Conservation (phyloP, 2,329 filamentous ascomycete species). For the Talaromyces albobiverticillius region DNA sequence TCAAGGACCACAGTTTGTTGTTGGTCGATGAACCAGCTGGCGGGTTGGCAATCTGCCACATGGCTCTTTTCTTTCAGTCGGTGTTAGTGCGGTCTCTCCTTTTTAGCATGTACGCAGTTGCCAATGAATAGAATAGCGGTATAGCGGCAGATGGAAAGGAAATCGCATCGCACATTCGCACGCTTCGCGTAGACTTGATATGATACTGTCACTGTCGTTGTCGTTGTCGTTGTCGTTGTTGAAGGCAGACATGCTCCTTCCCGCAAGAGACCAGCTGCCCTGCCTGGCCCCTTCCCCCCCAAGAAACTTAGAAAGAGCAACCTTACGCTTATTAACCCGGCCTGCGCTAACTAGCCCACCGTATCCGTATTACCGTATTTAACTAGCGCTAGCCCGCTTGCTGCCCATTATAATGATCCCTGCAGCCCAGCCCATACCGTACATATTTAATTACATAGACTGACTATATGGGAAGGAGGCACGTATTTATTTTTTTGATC, state of each 20-base stretch:
- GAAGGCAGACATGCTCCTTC: too few relatives aligned
- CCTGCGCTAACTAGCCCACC: background rate
- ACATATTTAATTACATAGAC: background rate
- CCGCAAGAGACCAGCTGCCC: conserved; percentile 7
- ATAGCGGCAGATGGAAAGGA: too few relatives aligned
- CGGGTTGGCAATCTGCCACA: background rate
- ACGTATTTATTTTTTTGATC: background rate
- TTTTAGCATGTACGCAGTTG: too few relatives aligned
- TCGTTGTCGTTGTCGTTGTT: too few relatives aligned
- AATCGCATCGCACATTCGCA: too few relatives aligned
- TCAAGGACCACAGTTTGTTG: background rate
- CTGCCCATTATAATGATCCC: background rate
- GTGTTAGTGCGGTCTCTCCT: background rate
- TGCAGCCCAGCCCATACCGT: background rate
- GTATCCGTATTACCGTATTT: background rate
- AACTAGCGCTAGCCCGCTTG: background rate
- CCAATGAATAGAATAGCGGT: too few relatives aligned
- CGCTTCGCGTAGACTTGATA: too few relatives aligned
- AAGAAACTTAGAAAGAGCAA: background rate
- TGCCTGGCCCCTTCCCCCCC: background rate
- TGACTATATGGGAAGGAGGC: background rate
- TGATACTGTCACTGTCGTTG: too few relatives aligned
- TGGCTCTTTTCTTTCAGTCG: background rate
- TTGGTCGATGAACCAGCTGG: background rate
- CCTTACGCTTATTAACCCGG: background rate